Percentiles rank a stretch among this genome's conserved stretches.
Evolutionary conservation across 805 yeast genomes (phyloP).

Genomic region (Kuraishia molischiana): DNA sequence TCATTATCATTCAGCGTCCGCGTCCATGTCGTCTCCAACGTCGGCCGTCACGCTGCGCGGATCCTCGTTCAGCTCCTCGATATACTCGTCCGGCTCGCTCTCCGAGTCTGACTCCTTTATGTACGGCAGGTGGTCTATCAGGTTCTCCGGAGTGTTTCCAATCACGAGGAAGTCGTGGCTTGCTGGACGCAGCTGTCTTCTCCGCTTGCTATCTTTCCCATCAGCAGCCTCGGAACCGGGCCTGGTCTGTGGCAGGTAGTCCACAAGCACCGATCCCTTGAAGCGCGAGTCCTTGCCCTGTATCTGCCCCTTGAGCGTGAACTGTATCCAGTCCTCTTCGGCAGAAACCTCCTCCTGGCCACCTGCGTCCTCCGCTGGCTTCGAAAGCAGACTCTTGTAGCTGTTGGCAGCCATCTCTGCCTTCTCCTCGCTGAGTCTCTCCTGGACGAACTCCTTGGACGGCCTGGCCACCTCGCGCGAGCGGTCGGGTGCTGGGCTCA

Average conservation of each 20-base stretch:
- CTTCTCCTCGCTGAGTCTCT: not conserved
- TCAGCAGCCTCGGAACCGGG: not conserved
- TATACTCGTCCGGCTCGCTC: not conserved
- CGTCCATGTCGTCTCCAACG: too few relatives aligned
- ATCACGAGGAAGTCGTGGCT: constrained; percentile 18
- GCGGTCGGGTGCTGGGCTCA: constrained; percentile 32
- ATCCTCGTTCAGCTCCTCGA: not conserved
- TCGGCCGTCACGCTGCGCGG: too few relatives aligned
- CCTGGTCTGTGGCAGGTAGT: constrained; percentile 14
- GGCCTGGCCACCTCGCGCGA: constrained; percentile 29
- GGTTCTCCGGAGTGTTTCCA: constrained; percentile 24
- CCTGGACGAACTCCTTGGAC: constrained; percentile 11
- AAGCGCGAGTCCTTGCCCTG: constrained; percentile 14
- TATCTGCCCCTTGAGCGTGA: constrained; percentile 17
- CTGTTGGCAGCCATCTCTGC: not conserved
- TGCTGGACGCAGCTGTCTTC: constrained; percentile 9
- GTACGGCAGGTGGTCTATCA: constrained; percentile 21
- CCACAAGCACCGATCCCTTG: constrained; percentile 14
- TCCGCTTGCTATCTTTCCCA: constrained; percentile 2
- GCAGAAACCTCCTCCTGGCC: constrained; percentile 8
- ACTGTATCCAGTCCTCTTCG: constrained; percentile 24
- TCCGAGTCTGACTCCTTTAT: constrained; percentile 5
- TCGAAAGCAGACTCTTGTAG: not conserved
- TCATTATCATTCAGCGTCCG: too few relatives aligned
- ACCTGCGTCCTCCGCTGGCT: not conserved